Base-by-base conservation (phyloP, 1,284 basidiomycete genomes). In the Sanghuangporus sanghuang region DNA sequence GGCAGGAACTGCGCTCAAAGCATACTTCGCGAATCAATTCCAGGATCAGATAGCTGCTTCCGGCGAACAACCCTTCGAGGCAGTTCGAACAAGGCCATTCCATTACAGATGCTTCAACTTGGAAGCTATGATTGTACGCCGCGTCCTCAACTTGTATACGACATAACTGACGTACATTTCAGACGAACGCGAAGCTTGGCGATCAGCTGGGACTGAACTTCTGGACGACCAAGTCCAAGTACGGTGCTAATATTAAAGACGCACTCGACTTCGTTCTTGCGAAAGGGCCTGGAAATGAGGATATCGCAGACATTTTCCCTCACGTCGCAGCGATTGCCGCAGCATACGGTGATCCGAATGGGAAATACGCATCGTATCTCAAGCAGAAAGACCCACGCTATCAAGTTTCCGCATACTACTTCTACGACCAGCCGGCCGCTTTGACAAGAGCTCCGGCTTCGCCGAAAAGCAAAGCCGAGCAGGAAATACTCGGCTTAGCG, bases 41-140 rank as follows among this genome's bases (percentile, higher is more conserved):
- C 68, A 70, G 59, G 77, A 84, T 59, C 85, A 87, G 70, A 78
- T 87, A 42, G 79, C 79, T 4, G 75, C 73, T 0, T 79, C 76
- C 35, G 85, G 86, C 6, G 85, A 86, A 68, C 81, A 85, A 71
- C 85, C 85, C 1, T 80, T 83, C 57, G 85, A 89, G 73, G 81
- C 84, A 6, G 76, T 73, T 2, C 80, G 86, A 16, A 85, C 85
- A 2, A 77, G 83, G 16, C 84, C 86, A 5, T 87, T 83, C 69
- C 86, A 88, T 70, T 88, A 89, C 69, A 79, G 83, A 11, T 78
- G 80, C 18, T 88, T 85, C 73, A 89, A 89, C 68, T 74, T 89
- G 36, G 85, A 85, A 12, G 86, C 82, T 27, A 85, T 89, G 82
- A 85, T 88, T 59, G 85, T 86, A 68, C 74, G 83, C 71, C 64